Percentiles rank a stretch among this genome's conserved stretches.
Evolutionary conservation across 2,329 filamentous ascomycete genomes (phyloP).

Genomic region (Aureobasidium lini): DNA sequence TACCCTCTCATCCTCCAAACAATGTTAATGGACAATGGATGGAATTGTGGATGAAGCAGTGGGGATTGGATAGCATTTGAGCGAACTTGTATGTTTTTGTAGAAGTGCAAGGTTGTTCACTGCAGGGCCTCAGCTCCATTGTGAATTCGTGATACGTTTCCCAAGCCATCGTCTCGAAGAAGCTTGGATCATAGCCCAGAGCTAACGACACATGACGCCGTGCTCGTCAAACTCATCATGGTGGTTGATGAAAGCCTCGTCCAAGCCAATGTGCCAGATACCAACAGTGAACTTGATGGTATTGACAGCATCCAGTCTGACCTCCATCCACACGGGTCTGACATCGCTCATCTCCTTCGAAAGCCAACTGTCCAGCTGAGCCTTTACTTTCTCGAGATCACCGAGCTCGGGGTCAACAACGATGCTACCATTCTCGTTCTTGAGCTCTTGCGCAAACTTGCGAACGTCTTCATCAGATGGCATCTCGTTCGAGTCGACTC

Average conservation of each 20-base stretch:
- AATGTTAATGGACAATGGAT: conserved; percentile 20
- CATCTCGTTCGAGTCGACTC: no score
- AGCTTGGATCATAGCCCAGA: no score
- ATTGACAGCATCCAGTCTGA: not conserved
- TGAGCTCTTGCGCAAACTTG: no score
- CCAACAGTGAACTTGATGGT: not conserved
- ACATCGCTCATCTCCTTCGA: not conserved
- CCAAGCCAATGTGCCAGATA: not conserved
- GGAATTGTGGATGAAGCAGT: conserved; percentile 31
- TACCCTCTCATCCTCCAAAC: no score
- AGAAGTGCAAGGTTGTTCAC: no score
- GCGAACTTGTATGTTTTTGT: no score
- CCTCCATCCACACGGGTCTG: not conserved
- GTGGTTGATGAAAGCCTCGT: not conserved
- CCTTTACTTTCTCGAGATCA: not conserved
- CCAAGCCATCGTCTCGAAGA: no score
- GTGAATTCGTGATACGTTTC: no score
- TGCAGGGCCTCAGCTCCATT: no score
- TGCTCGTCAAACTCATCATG: not conserved
- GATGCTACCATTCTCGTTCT: no score
- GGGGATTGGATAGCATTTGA: no score
- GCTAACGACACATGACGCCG: not conserved
- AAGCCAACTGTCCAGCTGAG: not conserved
- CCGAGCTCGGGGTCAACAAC: not conserved
- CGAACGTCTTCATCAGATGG: no score